Base-by-base conservation (phyloP, 352 stramenopile species). In the Phytophthora sojae region DNA sequence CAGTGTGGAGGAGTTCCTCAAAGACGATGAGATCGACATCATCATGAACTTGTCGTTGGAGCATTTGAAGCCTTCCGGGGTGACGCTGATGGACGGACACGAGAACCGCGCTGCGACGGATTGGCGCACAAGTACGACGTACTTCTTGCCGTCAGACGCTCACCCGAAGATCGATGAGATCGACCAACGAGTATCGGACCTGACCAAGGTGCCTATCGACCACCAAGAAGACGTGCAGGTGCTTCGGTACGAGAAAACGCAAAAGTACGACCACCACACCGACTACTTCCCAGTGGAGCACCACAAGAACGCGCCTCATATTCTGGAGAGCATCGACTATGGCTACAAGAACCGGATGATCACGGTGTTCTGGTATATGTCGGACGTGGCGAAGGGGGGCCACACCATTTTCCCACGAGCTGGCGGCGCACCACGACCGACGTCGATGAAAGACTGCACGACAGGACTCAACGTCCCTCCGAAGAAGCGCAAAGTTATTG, bases 321-420 rank as follows among this genome's bases (percentile, higher is more conserved):
- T 93, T 29, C 47, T 95, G 35, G 29, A 88, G 54, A 79, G 32
- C 15, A 90, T 92, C 45, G 71, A 95, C 12, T 70, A 92, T 37
- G 87, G 87, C 11, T 79, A 82, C 73, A 93, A 90, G 69, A 94
- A 94, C 69, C 85, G 87, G 30, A 92, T 95, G 86, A 93, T 93
- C 71, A 95, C 88, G 1, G 86, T 95, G 12, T 94, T 95, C 58
- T 95, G 85, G 84, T 95, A 95, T 77, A 95, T 95, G 88, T 95
- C 86, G 37, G 86, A 94, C 47, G 86, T 95, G 15, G 79, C 76
- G 19, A 82, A 88, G 57, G 88, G 88, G 58, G 86, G 88, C 2
- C 83, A 94, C 70, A 94, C 88, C n/a, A 92, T 88, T 67, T 95
- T 94, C 64, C 83, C 88, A 2, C 85, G 85, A n/a, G 75, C 80